Evolutionary conservation across 2,329 filamentous ascomycete genomes (phyloP).

Genomic region (Cytospora leucostoma): DNA sequence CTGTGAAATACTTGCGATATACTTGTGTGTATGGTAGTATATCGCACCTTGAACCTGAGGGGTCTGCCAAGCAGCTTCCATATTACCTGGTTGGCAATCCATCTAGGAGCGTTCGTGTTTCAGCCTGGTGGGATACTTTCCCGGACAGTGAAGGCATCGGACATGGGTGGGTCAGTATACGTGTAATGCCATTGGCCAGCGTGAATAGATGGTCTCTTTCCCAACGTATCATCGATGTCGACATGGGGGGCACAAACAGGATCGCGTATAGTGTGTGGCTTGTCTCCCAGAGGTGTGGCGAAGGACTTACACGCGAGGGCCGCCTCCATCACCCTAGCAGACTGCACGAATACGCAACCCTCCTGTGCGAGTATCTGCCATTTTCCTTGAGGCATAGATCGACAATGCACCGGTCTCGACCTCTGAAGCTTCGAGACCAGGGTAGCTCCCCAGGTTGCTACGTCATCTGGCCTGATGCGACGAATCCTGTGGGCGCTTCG

Average conservation of each 20-base stretch:
- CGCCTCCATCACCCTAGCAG: constrained; percentile 6
- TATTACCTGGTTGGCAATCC: neutral
- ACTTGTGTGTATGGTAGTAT: neutral
- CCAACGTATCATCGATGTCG: constrained; percentile 23
- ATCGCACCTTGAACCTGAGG: neutral
- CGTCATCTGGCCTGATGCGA: constrained; percentile 21
- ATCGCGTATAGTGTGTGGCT: constrained; percentile 30
- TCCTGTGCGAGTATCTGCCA: neutral
- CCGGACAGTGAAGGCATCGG: constrained; percentile 7
- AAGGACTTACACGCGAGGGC: constrained; percentile 26
- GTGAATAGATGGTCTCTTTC: constrained; percentile 1
- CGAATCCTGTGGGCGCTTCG: constrained; percentile 8
- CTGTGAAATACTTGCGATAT: neutral
- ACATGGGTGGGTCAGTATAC: constrained; percentile 9
- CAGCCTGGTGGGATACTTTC: constrained; percentile 10
- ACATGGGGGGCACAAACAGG: constrained; percentile 28
- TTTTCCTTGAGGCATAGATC: constrained; percentile 20
- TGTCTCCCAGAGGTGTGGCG: constrained; percentile 27
- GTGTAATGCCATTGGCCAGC: constrained; percentile 28
- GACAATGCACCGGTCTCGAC: constrained; percentile 4
- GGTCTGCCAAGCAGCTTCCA: neutral
- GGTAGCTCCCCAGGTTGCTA: constrained; percentile 7
- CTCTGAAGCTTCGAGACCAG: constrained; percentile 4
- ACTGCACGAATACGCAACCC: constrained; percentile 4
- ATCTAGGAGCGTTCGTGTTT: constrained; percentile 12